These are phyloP conservation scores for Byssochlamys sp. DNA, from an alignment of 2,329 filamentous ascomycete species.

Conservation along the genomic window DNA sequence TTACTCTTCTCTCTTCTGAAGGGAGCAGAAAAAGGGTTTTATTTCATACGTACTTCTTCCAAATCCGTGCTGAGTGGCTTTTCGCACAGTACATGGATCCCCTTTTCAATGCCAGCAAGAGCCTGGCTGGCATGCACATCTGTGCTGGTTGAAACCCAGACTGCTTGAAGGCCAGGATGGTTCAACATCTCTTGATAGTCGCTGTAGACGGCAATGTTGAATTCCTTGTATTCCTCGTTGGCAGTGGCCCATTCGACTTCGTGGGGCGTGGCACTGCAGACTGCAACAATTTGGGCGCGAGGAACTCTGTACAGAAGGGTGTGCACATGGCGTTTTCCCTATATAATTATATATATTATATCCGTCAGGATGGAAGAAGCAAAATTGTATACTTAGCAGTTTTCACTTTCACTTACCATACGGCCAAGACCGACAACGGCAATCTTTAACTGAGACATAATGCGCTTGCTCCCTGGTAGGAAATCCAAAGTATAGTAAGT, in stretches of 20 bases:
- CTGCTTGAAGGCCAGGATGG: slow-evolving; percentile 37
- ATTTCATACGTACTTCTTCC: slow-evolving; percentile 3
- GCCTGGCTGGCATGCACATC: slow-evolving; percentile 49
- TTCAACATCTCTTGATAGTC: slow-evolving; percentile 41
- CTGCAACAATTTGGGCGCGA: not conserved
- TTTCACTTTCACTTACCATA: not conserved
- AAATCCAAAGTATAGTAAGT: not conserved
- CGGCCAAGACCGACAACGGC: not conserved
- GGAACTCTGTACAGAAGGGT: not conserved
- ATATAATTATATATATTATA: too few relatives aligned
- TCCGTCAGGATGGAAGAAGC: too few relatives aligned
- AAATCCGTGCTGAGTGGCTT: slow-evolving; percentile 30
- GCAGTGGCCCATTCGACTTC: not conserved
- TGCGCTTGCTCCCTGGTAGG: not conserved
- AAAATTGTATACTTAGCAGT: too few relatives aligned
- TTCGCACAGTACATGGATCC: slow-evolving; percentile 51
- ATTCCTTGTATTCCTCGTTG: slow-evolving; percentile 3
- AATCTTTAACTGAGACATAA: not conserved
- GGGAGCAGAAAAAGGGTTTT: not conserved
- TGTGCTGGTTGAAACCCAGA: slow-evolving; percentile 42
- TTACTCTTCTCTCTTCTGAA: not conserved
- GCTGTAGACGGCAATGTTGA: slow-evolving; percentile 27
- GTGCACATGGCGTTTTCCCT: not conserved
- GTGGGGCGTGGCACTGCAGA: not conserved
- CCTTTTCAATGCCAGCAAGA: slow-evolving; percentile 46